Conservation (phyloP, 352 stramenopile species). For the Globisporangium paroecandrum region DNA sequence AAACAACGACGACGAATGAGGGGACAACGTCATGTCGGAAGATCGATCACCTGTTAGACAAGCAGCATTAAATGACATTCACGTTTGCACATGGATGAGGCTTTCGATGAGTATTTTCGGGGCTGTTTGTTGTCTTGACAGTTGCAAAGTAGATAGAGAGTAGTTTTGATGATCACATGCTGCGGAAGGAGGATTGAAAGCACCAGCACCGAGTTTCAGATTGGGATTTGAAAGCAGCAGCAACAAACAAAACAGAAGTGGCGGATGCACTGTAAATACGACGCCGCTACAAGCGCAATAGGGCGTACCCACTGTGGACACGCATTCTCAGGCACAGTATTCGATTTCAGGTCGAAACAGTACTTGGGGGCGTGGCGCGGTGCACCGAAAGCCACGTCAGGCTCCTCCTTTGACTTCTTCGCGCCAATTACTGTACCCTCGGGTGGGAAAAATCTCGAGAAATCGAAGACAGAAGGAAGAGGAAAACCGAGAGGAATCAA, state of each 20-base stretch:
- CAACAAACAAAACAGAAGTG: background rate
- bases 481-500: background rate
- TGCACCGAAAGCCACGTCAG: conserved; percentile 5
- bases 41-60: background rate
- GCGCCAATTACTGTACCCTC: background rate
- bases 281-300: background rate
- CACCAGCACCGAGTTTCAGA: background rate
- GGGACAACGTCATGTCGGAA: background rate
- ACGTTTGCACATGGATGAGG: background rate
- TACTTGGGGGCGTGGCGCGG: background rate
- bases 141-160: background rate
- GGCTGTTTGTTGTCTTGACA: background rate
- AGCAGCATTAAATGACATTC: background rate
- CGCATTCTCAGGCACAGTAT: background rate
- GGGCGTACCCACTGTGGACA: background rate
- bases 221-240: background rate
- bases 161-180: background rate
- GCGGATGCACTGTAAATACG: background rate
- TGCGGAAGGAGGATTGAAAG: background rate
- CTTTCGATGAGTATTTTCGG: background rate
- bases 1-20: background rate
- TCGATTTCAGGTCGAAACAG: background rate
- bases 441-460: background rate
- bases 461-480: background rate
- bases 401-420: background rate